Conservation (phyloP, 2,329 filamentous ascomycete genomes). For the Nothophoma quercina region DNA sequence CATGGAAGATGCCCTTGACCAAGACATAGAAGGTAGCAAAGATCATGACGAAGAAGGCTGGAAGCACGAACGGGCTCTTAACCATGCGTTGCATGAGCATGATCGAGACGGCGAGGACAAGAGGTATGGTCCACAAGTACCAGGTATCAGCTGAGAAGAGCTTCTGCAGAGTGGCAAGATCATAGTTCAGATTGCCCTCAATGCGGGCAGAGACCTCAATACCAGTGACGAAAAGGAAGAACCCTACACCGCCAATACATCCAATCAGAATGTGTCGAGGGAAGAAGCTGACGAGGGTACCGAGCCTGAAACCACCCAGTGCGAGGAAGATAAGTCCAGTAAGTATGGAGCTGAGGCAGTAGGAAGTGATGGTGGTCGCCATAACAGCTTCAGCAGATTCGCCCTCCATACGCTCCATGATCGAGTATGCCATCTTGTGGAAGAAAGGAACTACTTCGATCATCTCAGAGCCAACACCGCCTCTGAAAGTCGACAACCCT, state of each 20-base stretch:
- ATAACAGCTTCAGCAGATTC: slow-evolving; percentile 85
- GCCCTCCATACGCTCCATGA: slow-evolving; percentile 78
- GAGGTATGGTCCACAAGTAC: slow-evolving; percentile 81
- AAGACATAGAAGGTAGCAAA: slow-evolving; percentile 80
- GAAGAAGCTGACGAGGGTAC: slow-evolving; percentile 95
- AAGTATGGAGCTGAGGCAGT: slow-evolving; percentile 86
- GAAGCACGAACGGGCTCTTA: slow-evolving; percentile 84
- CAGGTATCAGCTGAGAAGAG: slow-evolving; percentile 78
- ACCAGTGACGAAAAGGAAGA: slow-evolving; percentile 90
- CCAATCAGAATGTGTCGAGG: slow-evolving; percentile 95
- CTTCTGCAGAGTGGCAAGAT: slow-evolving; percentile 76
- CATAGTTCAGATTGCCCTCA: slow-evolving; percentile 83
- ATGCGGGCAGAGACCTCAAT: slow-evolving; percentile 92
- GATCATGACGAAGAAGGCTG: slow-evolving; percentile 83
- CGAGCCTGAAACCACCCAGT: slow-evolving; percentile 86
- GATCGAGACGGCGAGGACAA: slow-evolving; percentile 77
- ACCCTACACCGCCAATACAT: slow-evolving; percentile 96
- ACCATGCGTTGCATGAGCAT: slow-evolving; percentile 79
- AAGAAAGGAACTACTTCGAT: slow-evolving; percentile 99
- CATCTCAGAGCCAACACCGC: slow-evolving; percentile 93
- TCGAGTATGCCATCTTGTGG: slow-evolving; percentile 95
- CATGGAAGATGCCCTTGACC: slow-evolving; percentile 71
- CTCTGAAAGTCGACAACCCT: slow-evolving; percentile 85
- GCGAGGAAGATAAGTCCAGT: slow-evolving; percentile 91
- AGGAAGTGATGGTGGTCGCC: slow-evolving; percentile 92